Evolutionary conservation across 805 yeast genomes (phyloP).

Genomic region (Metschnikowia corniflorae): DNA sequence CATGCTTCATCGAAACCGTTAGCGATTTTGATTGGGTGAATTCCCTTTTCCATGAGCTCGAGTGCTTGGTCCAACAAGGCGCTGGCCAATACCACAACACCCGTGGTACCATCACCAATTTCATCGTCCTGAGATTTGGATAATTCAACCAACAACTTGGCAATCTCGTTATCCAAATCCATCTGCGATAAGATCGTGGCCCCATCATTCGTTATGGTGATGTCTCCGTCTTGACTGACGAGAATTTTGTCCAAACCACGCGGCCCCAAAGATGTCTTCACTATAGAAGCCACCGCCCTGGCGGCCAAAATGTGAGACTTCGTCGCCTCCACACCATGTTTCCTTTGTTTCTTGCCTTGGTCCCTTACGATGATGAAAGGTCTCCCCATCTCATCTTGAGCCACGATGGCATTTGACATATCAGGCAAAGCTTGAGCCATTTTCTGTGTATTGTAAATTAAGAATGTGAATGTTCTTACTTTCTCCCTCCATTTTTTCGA

Average conservation of each 20-base stretch:
- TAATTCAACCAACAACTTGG: constrained; percentile 89
- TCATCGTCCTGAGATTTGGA: constrained; percentile 96
- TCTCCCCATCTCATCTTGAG: constrained; percentile 99
- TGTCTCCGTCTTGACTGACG: constrained; percentile 94
- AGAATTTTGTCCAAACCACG: constrained; percentile 97
- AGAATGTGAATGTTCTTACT: not conserved
- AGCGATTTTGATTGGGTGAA: constrained; percentile 95
- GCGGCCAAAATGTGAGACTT: constrained; percentile 92
- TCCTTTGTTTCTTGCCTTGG: constrained; percentile 68
- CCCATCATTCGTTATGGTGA: constrained; percentile 97
- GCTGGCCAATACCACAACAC: constrained; percentile 95
- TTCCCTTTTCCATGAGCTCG: constrained; percentile 92
- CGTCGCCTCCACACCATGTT: constrained; percentile 45
- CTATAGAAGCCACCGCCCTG: constrained; percentile 86
- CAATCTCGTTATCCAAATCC: constrained; percentile 95
- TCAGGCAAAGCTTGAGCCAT: constrained; percentile 62
- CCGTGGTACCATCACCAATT: constrained; percentile 98
- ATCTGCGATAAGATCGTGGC: constrained; percentile 94
- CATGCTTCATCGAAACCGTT: constrained; percentile 98
- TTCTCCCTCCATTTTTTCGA: constrained; percentile 7
- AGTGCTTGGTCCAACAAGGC: constrained; percentile 92
- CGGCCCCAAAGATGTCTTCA: constrained; percentile 93
- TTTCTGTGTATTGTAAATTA: constrained; percentile 7
- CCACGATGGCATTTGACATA: constrained; percentile 96
- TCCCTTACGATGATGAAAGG: constrained; percentile 97